phyloP scores from a whole-genome alignment of 2,329 filamentous ascomycete genomes.

The Fulvia fulva region DNA sequence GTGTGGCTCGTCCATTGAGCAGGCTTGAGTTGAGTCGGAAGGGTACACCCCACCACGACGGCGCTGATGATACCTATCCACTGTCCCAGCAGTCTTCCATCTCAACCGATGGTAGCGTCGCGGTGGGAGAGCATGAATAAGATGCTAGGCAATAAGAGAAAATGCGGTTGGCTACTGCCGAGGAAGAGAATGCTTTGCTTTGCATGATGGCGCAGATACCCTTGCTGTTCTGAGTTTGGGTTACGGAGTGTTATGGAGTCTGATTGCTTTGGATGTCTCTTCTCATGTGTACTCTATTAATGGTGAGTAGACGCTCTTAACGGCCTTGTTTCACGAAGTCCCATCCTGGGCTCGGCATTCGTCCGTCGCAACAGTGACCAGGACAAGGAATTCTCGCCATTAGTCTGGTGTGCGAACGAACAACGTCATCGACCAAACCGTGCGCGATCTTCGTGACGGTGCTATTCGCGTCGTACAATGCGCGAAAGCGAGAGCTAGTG shows the following conservation, averaged over 20 bases:
- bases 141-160: too few relatives aligned
- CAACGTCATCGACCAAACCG: too few relatives aligned
- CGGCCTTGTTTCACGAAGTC: not conserved
- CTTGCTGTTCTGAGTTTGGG: not conserved
- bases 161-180: not conserved
- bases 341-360: not conserved
- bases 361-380: too few relatives aligned
- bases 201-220: slow-evolving; percentile 1
- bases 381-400: too few relatives aligned
- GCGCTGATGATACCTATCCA: not conserved
- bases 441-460: too few relatives aligned
- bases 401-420: too few relatives aligned
- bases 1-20: not conserved
- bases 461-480: too few relatives aligned
- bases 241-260: not conserved
- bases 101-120: not conserved
- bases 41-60: not conserved
- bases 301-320: not conserved
- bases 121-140: not conserved
- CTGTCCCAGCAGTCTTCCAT: not conserved
- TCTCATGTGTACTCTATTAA: not conserved
- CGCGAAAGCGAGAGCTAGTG: not conserved
- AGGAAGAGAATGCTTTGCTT: not conserved
- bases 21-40: not conserved
- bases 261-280: not conserved